A percentile compares a stretch with the other conserved stretches of the same genome.
These are phyloP conservation scores for Xylaria intraflava DNA, from an alignment of 495 filamentous ascomycete genomes.

Conservation along the genomic window DNA sequence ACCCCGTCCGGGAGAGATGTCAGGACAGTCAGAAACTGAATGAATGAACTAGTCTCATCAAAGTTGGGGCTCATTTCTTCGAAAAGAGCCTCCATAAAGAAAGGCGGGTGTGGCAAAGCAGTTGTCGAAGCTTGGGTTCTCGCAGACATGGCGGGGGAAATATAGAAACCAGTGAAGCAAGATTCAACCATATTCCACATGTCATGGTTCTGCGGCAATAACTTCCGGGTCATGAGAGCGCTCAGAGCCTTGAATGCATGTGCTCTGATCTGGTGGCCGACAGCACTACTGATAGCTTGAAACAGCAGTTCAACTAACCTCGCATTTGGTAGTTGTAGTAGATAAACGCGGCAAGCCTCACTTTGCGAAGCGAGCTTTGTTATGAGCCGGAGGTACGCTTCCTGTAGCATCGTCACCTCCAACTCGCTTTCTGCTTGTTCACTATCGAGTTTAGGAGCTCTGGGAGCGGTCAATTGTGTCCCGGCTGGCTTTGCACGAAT, in stretches of 20 bases:
- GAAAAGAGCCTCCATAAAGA: slow-evolving; percentile 47
- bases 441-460: slow-evolving; percentile 48
- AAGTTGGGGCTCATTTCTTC: slow-evolving; percentile 61
- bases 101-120: slow-evolving; percentile 25
- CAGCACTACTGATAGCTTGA: slow-evolving; percentile 58
- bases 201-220: slow-evolving; percentile 47
- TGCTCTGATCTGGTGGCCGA: slow-evolving; percentile 68
- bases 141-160: slow-evolving; percentile 26
- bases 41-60: slow-evolving; percentile 76
- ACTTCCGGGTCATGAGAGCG: slow-evolving; percentile 62
- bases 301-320: slow-evolving; percentile 61
- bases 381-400: slow-evolving; percentile 84
- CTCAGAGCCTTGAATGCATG: slow-evolving; percentile 64
- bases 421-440: slow-evolving; percentile 63
- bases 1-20: slow-evolving; percentile 54
- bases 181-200: slow-evolving; percentile 68
- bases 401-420: slow-evolving; percentile 84
- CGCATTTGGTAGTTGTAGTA: slow-evolving; percentile 57
- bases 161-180: slow-evolving; percentile 56
- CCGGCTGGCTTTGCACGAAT: slow-evolving; percentile 56
- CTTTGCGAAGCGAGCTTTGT: slow-evolving; percentile 69
- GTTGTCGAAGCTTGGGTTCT: slow-evolving; percentile 12
- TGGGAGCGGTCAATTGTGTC: slow-evolving; percentile 50
- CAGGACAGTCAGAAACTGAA: slow-evolving; percentile 63
- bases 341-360: slow-evolving; percentile 56